Base-by-base conservation (phyloP, 306 rosid genomes). In the Cucumis sativus region DNA sequence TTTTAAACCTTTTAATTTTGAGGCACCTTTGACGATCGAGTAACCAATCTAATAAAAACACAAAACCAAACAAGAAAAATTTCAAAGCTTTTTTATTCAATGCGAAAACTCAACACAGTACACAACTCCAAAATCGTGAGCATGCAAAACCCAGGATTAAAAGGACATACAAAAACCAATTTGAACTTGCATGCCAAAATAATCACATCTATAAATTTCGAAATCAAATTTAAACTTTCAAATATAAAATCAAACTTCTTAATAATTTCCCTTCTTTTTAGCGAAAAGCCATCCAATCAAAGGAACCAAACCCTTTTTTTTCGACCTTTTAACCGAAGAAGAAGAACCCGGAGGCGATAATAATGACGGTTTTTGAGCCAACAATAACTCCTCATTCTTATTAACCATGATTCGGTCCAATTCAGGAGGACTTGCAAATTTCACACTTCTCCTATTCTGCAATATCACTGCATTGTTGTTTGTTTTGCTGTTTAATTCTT, bases 371-470 rank as follows among this genome's bases (percentile, higher is more conserved):
- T 74, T 81, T 12, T 58, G 75, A 20, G 37, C 39, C 21, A 56
- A 1, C 23, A 8, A 10, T 14, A 2, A 37, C 7, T 11, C 57
- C 11, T 86, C 86, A 5, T 67, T 84, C 8, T 67, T 84, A 39
- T 71, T 79, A 7, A 84, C 70, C 61, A 92, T 89, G 37, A 86
- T 88, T 28, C 78, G 80, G 69, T 89, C 87, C 13, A 84, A 62
- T 8, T 87, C 84, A 76, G 91, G 90, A 79, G 98, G 97, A 60
- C 88, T 90, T 10, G 98, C 93, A 73, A 93, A 93, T 65, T 88
- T 90, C 86, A 93, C 98, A 10, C 80, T 85, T 80, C 98, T 86
- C 47, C 84, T 89, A 75, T 80, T 89, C 7, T 84, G 82, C 30
- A 61, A 9, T 3, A 45, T 4, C 1, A 62, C 2, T 1, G 1